These are phyloP conservation scores for Pythium monospermum DNA, from an alignment of 352 stramenopile species.

Conservation along the genomic window DNA sequence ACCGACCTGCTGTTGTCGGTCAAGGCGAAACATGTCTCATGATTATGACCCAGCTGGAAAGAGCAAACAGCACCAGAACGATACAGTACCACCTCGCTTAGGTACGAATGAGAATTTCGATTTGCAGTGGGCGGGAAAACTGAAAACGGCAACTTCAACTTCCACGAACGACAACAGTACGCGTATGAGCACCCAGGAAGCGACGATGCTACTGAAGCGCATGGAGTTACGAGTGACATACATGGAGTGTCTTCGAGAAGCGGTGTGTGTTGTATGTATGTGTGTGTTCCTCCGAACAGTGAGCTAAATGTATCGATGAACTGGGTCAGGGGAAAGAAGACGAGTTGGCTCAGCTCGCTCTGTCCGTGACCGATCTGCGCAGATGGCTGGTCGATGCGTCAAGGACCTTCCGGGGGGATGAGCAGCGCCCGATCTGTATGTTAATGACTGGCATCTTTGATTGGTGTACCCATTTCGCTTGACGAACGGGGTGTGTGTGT, in stretches of 20 bases:
- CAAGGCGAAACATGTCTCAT: not conserved
- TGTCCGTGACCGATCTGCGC: slow-evolving; percentile 14
- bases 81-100: not conserved
- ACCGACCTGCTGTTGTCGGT: not conserved
- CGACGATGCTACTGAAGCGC: slow-evolving; percentile 4
- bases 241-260: slow-evolving; percentile 16
- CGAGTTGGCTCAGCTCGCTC: slow-evolving; percentile 7
- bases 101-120: too few relatives aligned
- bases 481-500: too few relatives aligned
- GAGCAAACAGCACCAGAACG: too few relatives aligned
- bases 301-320: not conserved
- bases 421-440: too few relatives aligned
- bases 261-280: slow-evolving; percentile 9
- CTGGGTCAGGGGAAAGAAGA: slow-evolving; percentile 19
- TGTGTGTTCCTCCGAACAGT: too few relatives aligned
- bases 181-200: not conserved
- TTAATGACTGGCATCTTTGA: not conserved
- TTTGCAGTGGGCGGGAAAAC: not conserved
- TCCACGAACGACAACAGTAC: not conserved
- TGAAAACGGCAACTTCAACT: slow-evolving; percentile 18
- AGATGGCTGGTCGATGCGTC: slow-evolving; percentile 13
- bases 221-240: slow-evolving; percentile 18
- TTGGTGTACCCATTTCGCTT: slow-evolving; percentile 5
- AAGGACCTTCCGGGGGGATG: too few relatives aligned
- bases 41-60: too few relatives aligned